phyloP scores from a whole-genome alignment of 768 basidiomycete genomes.

The Myochromella boudieri region DNA sequence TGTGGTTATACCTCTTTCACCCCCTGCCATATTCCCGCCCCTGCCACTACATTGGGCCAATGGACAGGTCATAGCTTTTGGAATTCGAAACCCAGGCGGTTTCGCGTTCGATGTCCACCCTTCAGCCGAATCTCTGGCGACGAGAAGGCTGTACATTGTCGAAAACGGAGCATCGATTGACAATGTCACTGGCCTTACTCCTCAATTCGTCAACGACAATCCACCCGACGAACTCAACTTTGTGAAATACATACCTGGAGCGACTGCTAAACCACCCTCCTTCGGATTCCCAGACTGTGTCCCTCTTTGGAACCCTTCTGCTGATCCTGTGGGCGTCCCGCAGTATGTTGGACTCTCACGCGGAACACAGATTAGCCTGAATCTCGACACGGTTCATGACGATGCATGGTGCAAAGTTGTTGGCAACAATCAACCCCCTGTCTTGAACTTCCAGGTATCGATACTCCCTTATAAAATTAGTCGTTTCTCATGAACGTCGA shows the following conservation, averaged over 20 bases:
- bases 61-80: slow-evolving; percentile 38
- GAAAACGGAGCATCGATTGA: slow-evolving; percentile 47
- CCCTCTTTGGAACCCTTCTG: slow-evolving; percentile 40
- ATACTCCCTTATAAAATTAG: background rate
- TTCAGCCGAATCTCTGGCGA: background rate
- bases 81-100: slow-evolving; percentile 44
- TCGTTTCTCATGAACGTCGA: background rate
- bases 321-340: slow-evolving; percentile 40
- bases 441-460: slow-evolving; percentile 39
- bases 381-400: slow-evolving; percentile 28
- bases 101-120: slow-evolving; percentile 32
- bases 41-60: slow-evolving; percentile 24
- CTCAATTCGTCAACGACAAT: slow-evolving; percentile 43
- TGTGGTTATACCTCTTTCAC: slow-evolving; percentile 20
- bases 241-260: slow-evolving; percentile 17
- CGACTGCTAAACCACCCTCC: slow-evolving; percentile 14
- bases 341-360: slow-evolving; percentile 28
- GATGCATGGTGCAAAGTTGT: slow-evolving; percentile 34
- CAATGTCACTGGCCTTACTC: slow-evolving; percentile 36
- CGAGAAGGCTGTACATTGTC: slow-evolving; percentile 30
- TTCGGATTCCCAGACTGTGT: slow-evolving; percentile 47
- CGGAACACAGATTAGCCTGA: slow-evolving; percentile 40
- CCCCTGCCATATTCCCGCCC: slow-evolving; percentile 12
- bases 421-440: slow-evolving; percentile 37
- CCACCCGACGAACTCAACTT: slow-evolving; percentile 40